These are phyloP conservation scores for Tulasnella calospora DNA, from an alignment of 768 basidiomycete genomes.

Conservation along the genomic window DNA sequence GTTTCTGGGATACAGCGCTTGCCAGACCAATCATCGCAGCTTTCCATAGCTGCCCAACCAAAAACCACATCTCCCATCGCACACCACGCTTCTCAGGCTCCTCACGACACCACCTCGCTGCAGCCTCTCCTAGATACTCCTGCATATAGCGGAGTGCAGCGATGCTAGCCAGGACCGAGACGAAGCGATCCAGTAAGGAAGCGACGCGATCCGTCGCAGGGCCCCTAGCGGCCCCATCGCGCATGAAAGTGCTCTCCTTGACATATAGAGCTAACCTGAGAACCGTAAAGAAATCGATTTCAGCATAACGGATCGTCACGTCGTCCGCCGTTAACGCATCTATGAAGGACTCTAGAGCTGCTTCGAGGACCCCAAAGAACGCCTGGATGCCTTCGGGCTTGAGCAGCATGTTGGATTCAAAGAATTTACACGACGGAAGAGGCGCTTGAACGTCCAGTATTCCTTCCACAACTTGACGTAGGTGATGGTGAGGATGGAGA, in stretches of 20 bases:
- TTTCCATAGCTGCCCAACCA: too few species aligned
- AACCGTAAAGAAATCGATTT: neutral
- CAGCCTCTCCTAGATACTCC: neutral
- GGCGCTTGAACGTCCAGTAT: neutral
- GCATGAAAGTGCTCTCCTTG: neutral
- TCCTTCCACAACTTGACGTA: neutral
- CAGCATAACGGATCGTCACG: neutral
- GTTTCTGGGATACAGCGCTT: too few species aligned
- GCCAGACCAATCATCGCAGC: too few species aligned
- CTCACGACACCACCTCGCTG: neutral
- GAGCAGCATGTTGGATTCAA: neutral
- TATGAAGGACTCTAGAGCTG: neutral
- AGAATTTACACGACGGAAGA: neutral
- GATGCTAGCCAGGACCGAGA: neutral
- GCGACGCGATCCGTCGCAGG: neutral
- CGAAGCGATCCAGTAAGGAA: neutral
- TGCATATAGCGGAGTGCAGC: neutral
- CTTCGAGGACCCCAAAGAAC: neutral
- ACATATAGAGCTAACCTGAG: neutral
- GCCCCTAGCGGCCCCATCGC: too few species aligned
- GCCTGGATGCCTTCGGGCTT: neutral
- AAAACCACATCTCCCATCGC: too few species aligned
- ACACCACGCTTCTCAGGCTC: too few species aligned
- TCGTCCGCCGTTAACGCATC: neutral
- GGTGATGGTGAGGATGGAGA: too few species aligned